Conservation (phyloP, 2,329 filamentous ascomycete species). For the Alternaria gansuensis region DNA sequence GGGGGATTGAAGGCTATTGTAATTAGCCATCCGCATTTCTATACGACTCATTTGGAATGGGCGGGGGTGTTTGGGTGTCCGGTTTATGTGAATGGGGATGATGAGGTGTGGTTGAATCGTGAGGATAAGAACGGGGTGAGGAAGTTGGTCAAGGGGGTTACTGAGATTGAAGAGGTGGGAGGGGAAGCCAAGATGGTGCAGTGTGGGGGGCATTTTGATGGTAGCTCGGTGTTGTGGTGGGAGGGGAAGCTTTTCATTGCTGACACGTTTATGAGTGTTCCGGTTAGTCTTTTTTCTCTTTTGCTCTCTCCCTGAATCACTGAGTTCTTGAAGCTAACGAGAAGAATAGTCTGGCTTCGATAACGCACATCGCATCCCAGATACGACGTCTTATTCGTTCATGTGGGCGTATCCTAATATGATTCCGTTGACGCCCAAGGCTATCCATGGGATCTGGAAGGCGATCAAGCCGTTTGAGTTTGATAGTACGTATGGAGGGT, state of each 20-base stretch:
- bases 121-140: slow-evolving; percentile 54
- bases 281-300: slow-evolving; percentile 52
- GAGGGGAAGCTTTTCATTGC: slow-evolving; percentile 70
- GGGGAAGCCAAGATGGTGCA: slow-evolving; percentile 67
- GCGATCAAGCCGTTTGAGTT: slow-evolving; percentile 70
- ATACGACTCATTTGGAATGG: slow-evolving; percentile 79
- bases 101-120: slow-evolving; percentile 70
- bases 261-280: slow-evolving; percentile 78
- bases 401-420: slow-evolving; percentile 69
- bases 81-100: slow-evolving; percentile 73
- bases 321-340: not conserved
- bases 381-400: slow-evolving; percentile 68
- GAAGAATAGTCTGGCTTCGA: slow-evolving; percentile 41
- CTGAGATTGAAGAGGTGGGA: slow-evolving; percentile 56
- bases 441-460: slow-evolving; percentile 75
- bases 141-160: slow-evolving; percentile 57
- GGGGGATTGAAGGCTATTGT: slow-evolving; percentile 76
- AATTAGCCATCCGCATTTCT: slow-evolving; percentile 85
- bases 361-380: slow-evolving; percentile 54
- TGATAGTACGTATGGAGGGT: slow-evolving; percentile 72
- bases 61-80: slow-evolving; percentile 72
- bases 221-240: slow-evolving; percentile 73
- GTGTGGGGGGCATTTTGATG: slow-evolving; percentile 81
- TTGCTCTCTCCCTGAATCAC: not conserved
- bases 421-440: slow-evolving; percentile 73